Conservation (phyloP, 2,329 filamentous ascomycete species). For the Amauroascus niger region DNA sequence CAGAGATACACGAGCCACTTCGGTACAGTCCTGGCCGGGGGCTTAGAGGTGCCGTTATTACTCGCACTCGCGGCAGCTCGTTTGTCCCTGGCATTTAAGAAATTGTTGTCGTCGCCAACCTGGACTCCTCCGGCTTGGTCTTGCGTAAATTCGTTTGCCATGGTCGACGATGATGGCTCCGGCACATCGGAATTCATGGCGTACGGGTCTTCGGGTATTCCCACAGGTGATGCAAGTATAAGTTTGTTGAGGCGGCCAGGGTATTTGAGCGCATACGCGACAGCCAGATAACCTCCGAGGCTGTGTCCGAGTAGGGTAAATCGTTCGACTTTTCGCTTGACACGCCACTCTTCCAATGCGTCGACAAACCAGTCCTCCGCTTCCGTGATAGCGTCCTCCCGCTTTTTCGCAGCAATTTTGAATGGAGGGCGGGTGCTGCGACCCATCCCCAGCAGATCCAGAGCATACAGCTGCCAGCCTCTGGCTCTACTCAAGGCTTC, state of each 20-base stretch:
- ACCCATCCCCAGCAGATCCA: slow-evolving; percentile 95
- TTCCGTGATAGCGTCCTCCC: slow-evolving; percentile 69
- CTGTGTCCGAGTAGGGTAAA: slow-evolving; percentile 93
- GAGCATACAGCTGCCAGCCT: slow-evolving; percentile 81
- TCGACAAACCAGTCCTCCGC: slow-evolving; percentile 96
- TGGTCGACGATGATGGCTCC: slow-evolving; percentile 60
- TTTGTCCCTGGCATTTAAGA: slow-evolving; percentile 42
- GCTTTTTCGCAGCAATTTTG: slow-evolving; percentile 71
- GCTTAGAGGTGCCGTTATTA: slow-evolving; percentile 28
- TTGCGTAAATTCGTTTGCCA: slow-evolving; percentile 69
- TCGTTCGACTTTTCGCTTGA: slow-evolving; percentile 75
- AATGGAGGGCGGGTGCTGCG: slow-evolving; percentile 77
- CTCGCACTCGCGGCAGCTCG: slow-evolving; percentile 27
- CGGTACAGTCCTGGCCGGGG: slow-evolving; percentile 55
- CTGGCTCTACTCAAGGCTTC: slow-evolving; percentile 68
- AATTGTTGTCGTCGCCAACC: slow-evolving; percentile 44
- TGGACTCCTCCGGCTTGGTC: slow-evolving; percentile 45
- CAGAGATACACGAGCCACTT: slow-evolving; percentile 88
- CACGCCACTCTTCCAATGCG: slow-evolving; percentile 89
- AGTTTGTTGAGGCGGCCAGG: slow-evolving; percentile 91
- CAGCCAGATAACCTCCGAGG: slow-evolving; percentile 86
- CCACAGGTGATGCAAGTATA: slow-evolving; percentile 87
- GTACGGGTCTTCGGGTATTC: slow-evolving; percentile 88
- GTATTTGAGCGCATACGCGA: slow-evolving; percentile 93
- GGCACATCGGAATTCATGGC: slow-evolving; percentile 73